Evolutionary conservation across 1,284 basidiomycete genomes (phyloP).

Genomic region (Tylopilus orsonianus): DNA sequence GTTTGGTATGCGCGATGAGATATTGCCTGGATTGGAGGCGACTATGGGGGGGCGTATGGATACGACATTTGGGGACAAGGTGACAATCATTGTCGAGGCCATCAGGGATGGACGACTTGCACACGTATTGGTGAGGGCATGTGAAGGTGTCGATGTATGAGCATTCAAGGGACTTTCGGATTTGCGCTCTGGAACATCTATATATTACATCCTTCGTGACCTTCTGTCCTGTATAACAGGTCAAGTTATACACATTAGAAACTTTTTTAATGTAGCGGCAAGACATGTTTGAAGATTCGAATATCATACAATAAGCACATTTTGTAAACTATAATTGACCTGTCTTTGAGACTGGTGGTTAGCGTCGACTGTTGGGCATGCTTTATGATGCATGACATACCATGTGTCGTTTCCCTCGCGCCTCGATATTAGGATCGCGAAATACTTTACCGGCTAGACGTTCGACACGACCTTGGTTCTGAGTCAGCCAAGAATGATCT

Average conservation of each 20-base stretch:
- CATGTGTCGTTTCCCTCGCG: constrained; percentile 20
- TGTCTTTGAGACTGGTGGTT: no score
- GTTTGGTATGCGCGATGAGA: constrained; percentile 28
- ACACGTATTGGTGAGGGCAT: constrained; percentile 52
- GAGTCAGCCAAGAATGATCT: not conserved
- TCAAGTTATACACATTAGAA: not conserved
- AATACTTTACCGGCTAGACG: constrained; percentile 22
- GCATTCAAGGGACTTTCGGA: not conserved
- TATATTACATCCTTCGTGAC: not conserved
- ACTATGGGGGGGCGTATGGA: constrained; percentile 35
- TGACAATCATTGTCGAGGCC: constrained; percentile 70
- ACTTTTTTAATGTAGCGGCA: not conserved
- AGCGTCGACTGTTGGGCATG: no score
- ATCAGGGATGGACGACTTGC: constrained; percentile 74
- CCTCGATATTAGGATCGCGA: constrained; percentile 22
- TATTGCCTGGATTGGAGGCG: constrained; percentile 7
- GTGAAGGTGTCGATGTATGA: constrained; percentile 34
- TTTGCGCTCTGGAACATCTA: not conserved
- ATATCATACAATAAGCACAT: no score
- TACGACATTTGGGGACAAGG: constrained; percentile 62
- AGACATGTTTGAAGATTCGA: no score
- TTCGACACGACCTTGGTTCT: constrained; percentile 14
- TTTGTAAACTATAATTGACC: no score
- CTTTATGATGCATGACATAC: constrained; percentile 10
- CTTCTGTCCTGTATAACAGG: not conserved